Percentiles rank a stretch among this genome's conserved stretches.
Conservation (phyloP, 345 rosid genomes). For the Brassica rapa region DNA sequence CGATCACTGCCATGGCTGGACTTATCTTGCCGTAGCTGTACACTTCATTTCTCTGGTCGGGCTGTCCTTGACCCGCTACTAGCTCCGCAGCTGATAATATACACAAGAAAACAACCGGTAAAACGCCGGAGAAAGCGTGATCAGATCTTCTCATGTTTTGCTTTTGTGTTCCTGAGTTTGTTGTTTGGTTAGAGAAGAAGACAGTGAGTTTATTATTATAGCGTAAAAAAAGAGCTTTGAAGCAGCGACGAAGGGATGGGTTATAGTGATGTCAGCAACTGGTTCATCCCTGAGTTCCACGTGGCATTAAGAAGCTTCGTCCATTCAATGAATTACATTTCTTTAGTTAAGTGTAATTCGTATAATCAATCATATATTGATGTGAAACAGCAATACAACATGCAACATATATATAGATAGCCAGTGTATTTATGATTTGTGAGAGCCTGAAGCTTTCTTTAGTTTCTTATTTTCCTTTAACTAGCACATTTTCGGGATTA, state of each 20-base stretch:
- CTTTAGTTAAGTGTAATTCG: not conserved
- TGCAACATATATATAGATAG: not conserved
- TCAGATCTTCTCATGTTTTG: constrained; percentile 28
- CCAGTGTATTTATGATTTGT: not conserved
- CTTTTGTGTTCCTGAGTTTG: not conserved
- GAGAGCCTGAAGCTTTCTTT: not conserved
- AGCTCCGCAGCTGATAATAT: constrained; percentile 21
- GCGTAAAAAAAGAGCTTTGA: constrained; percentile 13
- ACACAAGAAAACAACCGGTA: constrained; percentile 27
- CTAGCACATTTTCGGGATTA: not conserved
- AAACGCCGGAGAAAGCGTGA: constrained; percentile 19
- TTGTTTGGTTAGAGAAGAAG: not conserved
- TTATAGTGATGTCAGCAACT: constrained; percentile 27
- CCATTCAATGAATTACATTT: not conserved
- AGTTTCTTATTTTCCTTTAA: not conserved
- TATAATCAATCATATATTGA: not conserved
- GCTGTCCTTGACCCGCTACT: constrained; percentile 34
- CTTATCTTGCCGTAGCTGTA: constrained; percentile 50
- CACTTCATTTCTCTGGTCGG: constrained; percentile 3
- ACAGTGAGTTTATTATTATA: constrained; percentile 22
- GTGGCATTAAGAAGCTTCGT: constrained; percentile 22
- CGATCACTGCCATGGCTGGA: constrained; percentile 80
- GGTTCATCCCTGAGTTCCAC: constrained; percentile 43
- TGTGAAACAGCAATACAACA: not conserved
- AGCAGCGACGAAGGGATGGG: not conserved